Base-by-base conservation (phyloP, 2,329 filamentous ascomycete genomes). In the Trichoderma gracile region DNA sequence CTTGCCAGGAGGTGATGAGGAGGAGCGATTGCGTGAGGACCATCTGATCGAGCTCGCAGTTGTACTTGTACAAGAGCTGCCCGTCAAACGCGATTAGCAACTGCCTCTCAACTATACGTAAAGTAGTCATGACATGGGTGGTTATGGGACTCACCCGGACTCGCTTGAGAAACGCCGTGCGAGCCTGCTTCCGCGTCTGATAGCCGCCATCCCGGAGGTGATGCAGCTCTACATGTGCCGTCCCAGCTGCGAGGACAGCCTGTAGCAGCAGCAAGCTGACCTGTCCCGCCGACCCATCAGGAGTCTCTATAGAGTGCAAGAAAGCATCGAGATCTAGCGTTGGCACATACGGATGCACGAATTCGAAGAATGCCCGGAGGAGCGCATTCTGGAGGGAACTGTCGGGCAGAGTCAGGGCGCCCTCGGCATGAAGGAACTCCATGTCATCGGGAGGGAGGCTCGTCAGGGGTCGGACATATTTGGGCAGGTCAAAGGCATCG, bases 1-100 rank as follows among this genome's bases (percentile, higher is more conserved):
- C 49, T n/a, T 62, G 59, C 59, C 59, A 62, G 14, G 59, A 62
- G 9, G 59, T 62, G 40, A 62, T 54, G 47, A 62, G 59, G 0
- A 62, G 49, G 40, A 62, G 49, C 4, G 59, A 52, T 9, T 62
- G 59, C 3, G 59, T 62, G 59, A 62, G 59, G 15, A 62, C 49
- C 59, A 62, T 62, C 25, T 62, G 59, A 19, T 62, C 59, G 15
- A 62, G 49, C 49, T 62, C 59, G 40, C 59, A 62, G 40, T 62
- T 62, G 23, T 38, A 46, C 49, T 62, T 62, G 19, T 62, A 62
- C 7, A 62, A 17, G 2, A 62, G 59, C 59, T 62, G 6, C 3
- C 10, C 12, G 10, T 53, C 7, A 10, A 23, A 1, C 3, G 4
- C 27, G 1, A 30, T 53, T 46, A 62, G 19, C 14, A 40, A 10